Evolutionary conservation across 1,284 basidiomycete species (phyloP).

Genomic region (Ustilago trichophora): DNA sequence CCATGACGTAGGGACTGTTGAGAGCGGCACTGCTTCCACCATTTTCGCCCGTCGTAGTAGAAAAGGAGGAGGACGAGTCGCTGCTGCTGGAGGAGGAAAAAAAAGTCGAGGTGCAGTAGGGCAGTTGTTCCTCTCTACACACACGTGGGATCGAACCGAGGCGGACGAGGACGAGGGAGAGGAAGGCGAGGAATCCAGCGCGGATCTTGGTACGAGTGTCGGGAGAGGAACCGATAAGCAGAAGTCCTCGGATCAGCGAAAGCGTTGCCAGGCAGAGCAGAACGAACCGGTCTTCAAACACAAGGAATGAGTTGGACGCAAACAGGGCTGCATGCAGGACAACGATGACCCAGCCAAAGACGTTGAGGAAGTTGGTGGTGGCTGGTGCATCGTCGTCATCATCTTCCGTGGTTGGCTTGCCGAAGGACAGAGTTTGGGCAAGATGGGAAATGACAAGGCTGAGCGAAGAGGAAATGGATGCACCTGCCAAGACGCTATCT

Average conservation of each 20-base stretch:
- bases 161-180: conserved; percentile 78
- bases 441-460: conserved; percentile 7
- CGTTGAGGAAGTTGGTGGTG: conserved; percentile 13
- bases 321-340: conserved; percentile 51
- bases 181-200: conserved; percentile 76
- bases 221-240: conserved; percentile 21
- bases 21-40: conserved; percentile 19
- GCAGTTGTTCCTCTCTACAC: conserved; percentile 93
- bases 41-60: too few species aligned
- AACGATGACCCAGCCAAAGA: conserved; percentile 20
- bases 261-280: conserved; percentile 68
- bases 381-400: background rate
- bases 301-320: conserved; percentile 82
- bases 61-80: too few species aligned
- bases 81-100: too few species aligned
- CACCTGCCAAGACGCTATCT: conserved; percentile 24
- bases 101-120: conserved; percentile 78
- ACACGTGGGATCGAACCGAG: conserved; percentile 80
- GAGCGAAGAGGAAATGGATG: conserved; percentile 12
- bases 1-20: conserved; percentile 50
- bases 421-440: background rate
- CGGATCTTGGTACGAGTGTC: conserved; percentile 75
- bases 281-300: conserved; percentile 91
- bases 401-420: background rate
- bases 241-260: conserved; percentile 19